A percentile compares a stretch with the other conserved stretches of the same genome.
Evolutionary conservation across 2,329 filamentous ascomycete genomes (phyloP).

Genomic region (Verticillium isaacii): DNA sequence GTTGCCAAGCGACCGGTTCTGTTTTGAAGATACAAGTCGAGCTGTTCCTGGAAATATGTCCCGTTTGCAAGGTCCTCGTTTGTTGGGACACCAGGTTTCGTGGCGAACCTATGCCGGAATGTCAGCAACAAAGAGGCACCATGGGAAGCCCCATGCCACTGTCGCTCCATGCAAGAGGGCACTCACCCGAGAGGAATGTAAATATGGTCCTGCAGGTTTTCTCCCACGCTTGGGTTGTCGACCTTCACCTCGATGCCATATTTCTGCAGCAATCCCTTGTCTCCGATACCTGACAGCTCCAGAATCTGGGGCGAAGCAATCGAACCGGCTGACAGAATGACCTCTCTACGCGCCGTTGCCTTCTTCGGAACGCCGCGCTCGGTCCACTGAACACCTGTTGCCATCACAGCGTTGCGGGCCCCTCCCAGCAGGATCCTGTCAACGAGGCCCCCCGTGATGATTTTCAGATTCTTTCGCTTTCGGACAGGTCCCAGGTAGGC

Average conservation of each 20-base stretch:
- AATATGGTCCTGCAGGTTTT: slow-evolving; percentile 31
- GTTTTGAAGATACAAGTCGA: slow-evolving; percentile 7
- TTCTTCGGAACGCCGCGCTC: slow-evolving; percentile 3
- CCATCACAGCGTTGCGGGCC: neutral
- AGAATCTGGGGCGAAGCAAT: slow-evolving; percentile 52
- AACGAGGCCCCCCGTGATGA: slow-evolving; percentile 16
- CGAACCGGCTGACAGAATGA: slow-evolving; percentile 55
- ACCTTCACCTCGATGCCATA: slow-evolving; percentile 23
- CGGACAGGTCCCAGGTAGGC: slow-evolving; percentile 15
- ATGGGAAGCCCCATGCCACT: neutral
- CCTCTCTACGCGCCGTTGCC: slow-evolving; percentile 32
- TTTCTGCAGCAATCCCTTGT: slow-evolving; percentile 24
- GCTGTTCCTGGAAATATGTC: slow-evolving; percentile 8
- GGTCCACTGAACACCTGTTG: slow-evolving; percentile 13
- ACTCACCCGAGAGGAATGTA: slow-evolving; percentile 17
- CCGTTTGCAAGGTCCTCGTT: slow-evolving; percentile 8
- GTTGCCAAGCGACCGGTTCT: slow-evolving; percentile 7
- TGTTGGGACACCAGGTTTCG: slow-evolving; percentile 5
- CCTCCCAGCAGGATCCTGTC: slow-evolving; percentile 16
- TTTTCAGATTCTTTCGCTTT: slow-evolving; percentile 15
- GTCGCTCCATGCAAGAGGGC: neutral
- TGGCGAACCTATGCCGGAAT: slow-evolving; percentile 2
- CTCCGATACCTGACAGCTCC: slow-evolving; percentile 59
- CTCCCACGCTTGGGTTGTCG: slow-evolving; percentile 30
- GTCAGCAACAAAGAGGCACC: neutral